phyloP scores from a whole-genome alignment of 192 early-diverging fungal species.

The Rhizoclosmatium sp. region DNA sequence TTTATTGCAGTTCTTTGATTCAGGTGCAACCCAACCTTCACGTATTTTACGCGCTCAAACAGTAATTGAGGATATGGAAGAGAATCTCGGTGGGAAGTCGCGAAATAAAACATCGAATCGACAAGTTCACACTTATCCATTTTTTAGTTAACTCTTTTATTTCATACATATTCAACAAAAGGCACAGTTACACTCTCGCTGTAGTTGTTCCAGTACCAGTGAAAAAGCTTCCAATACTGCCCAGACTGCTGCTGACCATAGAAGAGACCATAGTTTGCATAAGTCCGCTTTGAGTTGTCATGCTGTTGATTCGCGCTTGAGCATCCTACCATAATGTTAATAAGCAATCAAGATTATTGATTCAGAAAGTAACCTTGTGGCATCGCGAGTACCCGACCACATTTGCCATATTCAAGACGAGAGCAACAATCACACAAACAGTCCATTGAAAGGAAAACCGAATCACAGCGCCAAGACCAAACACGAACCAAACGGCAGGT shows the following conservation, averaged over 20 bases:
- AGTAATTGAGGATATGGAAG: too few relatives aligned
- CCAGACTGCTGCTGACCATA: conserved; percentile 39
- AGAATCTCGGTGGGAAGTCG: too few relatives aligned
- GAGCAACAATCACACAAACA: conserved; percentile 84
- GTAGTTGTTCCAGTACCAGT: conserved; percentile 24
- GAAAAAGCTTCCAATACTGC: conserved; percentile 49
- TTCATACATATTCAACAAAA: too few relatives aligned
- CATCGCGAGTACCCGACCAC: conserved; percentile 95
- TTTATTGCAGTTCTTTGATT: too few relatives aligned
- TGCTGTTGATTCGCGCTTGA: conserved; percentile 44
- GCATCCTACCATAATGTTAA: conserved; percentile 42
- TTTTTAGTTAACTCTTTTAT: too few relatives aligned
- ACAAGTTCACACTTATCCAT: too few relatives aligned
- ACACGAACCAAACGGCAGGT: conserved; percentile 82
- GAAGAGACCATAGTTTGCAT: conserved; percentile 39
- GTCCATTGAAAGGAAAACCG: conserved; percentile 82
- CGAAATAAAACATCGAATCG: too few relatives aligned
- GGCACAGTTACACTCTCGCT: background rate
- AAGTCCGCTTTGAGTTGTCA: conserved; percentile 22
- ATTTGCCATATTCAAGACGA: conserved; percentile 89
- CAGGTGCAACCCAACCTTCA: too few relatives aligned
- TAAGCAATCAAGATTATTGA: background rate
- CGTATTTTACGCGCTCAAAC: too few relatives aligned
- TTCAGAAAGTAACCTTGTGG: conserved; percentile 73
- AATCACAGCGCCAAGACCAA: conserved; percentile 81